phyloP scores from a whole-genome alignment of 2,329 filamentous ascomycete genomes.

The Leptoxyphium fumago region DNA sequence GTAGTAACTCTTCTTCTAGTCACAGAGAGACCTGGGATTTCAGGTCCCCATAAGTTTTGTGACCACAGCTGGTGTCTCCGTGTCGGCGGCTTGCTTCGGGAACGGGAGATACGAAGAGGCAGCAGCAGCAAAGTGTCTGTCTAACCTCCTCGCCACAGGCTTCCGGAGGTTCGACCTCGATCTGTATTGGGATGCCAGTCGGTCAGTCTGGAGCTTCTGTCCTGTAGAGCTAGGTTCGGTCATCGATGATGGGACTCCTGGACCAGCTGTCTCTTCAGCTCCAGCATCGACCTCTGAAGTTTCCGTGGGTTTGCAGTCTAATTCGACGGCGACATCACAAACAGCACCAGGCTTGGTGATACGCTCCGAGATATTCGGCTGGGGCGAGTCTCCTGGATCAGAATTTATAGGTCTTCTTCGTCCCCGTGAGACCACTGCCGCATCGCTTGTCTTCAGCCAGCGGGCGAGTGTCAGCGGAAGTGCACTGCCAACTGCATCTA shows the following conservation, averaged over 20 bases:
- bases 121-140: conserved; percentile 41
- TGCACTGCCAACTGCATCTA: neutral
- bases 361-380: neutral
- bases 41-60: conserved; percentile 49
- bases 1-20: neutral
- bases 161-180: conserved; percentile 45
- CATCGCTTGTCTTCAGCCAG: neutral
- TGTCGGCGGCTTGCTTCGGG: conserved; percentile 45
- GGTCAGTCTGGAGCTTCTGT: conserved; percentile 44
- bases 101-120: conserved; percentile 38
- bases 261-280: neutral
- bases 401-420: neutral
- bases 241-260: neutral
- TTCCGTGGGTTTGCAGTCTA: neutral
- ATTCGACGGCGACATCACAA: conserved; percentile 1
- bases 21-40: conserved; percentile 39
- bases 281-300: conserved; percentile 2
- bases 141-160: conserved; percentile 46
- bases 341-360: conserved; percentile 1
- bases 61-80: conserved; percentile 40
- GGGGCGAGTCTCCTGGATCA: neutral
- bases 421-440: neutral
- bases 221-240: conserved; percentile 33
- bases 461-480: neutral
- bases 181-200: conserved; percentile 46